Percentiles rank a stretch among this genome's conserved stretches.
Conservation (phyloP, 768 basidiomycete genomes). For the Hericium erinaceus region DNA sequence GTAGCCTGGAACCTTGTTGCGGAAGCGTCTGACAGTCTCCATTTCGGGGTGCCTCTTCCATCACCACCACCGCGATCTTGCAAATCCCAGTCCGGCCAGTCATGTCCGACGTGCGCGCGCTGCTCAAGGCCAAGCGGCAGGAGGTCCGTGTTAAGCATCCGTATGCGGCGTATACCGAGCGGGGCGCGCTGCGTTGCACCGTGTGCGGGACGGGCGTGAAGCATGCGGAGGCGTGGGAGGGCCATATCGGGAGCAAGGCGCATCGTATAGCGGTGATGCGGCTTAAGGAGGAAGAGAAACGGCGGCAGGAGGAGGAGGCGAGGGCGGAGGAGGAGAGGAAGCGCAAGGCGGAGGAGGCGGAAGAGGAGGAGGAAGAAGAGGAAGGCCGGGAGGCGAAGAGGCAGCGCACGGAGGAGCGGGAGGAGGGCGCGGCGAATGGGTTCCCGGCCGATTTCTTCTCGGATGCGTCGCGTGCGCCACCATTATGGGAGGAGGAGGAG, state of each 20-base stretch:
- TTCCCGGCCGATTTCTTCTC: constrained; percentile 77
- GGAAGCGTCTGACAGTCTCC: no score
- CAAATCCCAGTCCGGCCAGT: background rate
- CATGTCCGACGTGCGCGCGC: constrained; percentile 76
- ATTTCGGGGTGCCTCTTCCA: no score
- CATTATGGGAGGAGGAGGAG: constrained; percentile 29
- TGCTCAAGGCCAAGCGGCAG: constrained; percentile 78
- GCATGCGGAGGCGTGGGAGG: constrained; percentile 79
- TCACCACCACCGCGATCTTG: no score
- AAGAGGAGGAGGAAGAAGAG: constrained; percentile 22
- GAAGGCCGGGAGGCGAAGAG: constrained; percentile 18
- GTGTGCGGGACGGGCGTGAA: constrained; percentile 59
- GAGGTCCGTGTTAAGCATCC: constrained; percentile 67
- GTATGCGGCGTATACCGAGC: constrained; percentile 54
- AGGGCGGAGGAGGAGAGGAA: constrained; percentile 22
- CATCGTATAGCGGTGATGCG: constrained; percentile 62
- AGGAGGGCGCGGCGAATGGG: constrained; percentile 12
- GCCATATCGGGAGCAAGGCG: constrained; percentile 72
- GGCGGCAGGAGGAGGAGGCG: constrained; percentile 25
- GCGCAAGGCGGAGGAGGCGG: constrained; percentile 27
- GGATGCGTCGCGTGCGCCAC: constrained; percentile 50
- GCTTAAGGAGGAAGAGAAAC: constrained; percentile 45
- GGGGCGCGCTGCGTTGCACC: constrained; percentile 61
- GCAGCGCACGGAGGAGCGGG: constrained; percentile 23
- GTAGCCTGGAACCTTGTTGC: no score